These are phyloP conservation scores for Malassezia obtusa DNA, from an alignment of 1,284 basidiomycete genomes.

Conservation along the genomic window DNA sequence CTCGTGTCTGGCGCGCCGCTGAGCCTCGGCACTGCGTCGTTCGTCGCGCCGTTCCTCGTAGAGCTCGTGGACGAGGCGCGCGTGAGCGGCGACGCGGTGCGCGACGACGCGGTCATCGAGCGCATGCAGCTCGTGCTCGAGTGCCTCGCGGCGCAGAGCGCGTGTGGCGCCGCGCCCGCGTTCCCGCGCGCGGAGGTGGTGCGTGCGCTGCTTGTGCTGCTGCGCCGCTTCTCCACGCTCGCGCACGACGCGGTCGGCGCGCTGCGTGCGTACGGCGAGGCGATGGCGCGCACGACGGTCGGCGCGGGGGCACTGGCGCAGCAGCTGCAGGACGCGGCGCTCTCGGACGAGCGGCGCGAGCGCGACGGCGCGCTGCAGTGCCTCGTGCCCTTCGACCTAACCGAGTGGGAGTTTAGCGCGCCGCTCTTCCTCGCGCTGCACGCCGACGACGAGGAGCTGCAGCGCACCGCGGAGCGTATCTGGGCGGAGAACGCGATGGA, in stretches of 20 bases:
- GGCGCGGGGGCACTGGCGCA: conserved; percentile 43
- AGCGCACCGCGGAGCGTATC: conserved; percentile 65
- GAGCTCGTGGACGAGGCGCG: conserved; percentile 64
- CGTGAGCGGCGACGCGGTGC: conserved; percentile 53
- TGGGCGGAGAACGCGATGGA: conserved; percentile 98
- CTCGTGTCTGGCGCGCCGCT: conserved; percentile 73
- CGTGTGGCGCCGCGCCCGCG: conserved; percentile 59
- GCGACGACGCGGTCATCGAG: conserved; percentile 68
- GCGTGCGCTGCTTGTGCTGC: conserved; percentile 63
- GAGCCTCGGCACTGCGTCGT: conserved; percentile 73
- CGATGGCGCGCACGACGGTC: conserved; percentile 55
- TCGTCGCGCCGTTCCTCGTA: conserved; percentile 67
- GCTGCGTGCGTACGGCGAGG: conserved; percentile 71
- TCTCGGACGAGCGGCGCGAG: conserved; percentile 80
- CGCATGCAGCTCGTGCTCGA: conserved; percentile 76
- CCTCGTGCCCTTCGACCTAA: conserved; percentile 84
- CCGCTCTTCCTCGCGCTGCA: conserved; percentile 82
- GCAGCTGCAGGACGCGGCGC: conserved; percentile 61
- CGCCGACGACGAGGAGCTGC: conserved; percentile 80
- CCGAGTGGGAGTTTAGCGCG: conserved; percentile 82
- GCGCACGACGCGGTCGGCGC: conserved; percentile 76
- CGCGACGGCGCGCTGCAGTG: conserved; percentile 84
- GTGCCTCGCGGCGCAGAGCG: conserved; percentile 73
- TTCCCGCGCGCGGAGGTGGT: conserved; percentile 52
- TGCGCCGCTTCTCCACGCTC: conserved; percentile 68